Evolutionary conservation across 2,329 filamentous ascomycete species (phyloP), one percentile per base, ranked within the genome.

Genomic region (Pseudocercospora crystallina): DNA sequence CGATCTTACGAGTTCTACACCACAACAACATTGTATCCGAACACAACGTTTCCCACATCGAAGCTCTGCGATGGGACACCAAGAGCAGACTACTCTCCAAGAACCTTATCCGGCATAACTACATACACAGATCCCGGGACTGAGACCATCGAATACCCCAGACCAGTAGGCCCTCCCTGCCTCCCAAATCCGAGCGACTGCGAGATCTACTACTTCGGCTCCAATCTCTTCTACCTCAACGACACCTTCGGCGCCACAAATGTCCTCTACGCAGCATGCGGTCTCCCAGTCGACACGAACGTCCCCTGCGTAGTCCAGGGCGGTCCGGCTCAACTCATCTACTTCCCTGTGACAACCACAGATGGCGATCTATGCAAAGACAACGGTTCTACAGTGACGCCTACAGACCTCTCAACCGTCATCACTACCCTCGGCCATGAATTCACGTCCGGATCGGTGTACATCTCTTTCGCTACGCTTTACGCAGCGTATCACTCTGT

Each of bases 51-150:
- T 7, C 20, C 20, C 20, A 26, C 20, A 26, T 26, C 20, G 20
- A 26, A 26, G 20, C 45, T 64, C 0, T 62, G 61, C 37, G 60
- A 64, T 46, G 59, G 60, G 11, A 51, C 47, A 9, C 41, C 60
- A 2, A 50, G 61, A 11, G 57, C 54, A 4, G 47, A 62, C 29
- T 17, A 47, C 20, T 15, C 39, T n/a, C 59, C 57, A 4, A 30
- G 13, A 1, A 61, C 58, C 5, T 36, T 42, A 9, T 30, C 39
- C 9, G 17, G 14, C 2, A 32, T 12, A 11, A 49, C 11, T 9
- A 47, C 32, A 15, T 45, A 42, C 8, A n/a, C 48, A 2, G 9
- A 41, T 11, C 37, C 40, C 9, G 15, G 10, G 5, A 29, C 9
- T 20, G 20, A 14, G 17, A 53, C 37, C 5, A 20, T 26, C 20